Base-by-base conservation (phyloP, 2,329 filamentous ascomycete genomes). In the Fusarium oxysporum region DNA sequence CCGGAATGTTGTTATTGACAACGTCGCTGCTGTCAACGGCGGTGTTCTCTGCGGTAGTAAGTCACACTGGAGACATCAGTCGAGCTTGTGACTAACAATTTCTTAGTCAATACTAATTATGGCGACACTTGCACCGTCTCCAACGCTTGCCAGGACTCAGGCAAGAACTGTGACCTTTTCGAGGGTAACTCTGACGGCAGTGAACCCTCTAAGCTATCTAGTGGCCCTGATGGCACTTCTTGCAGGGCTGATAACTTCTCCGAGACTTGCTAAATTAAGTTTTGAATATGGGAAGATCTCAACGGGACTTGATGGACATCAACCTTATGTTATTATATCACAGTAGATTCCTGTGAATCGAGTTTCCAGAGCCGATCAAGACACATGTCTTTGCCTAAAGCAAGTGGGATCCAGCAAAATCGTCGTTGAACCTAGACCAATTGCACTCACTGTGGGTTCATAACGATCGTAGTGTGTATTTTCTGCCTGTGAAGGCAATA, bases 71-170 rank as follows among this genome's bases (percentile, higher is more conserved):
- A 25, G 19, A 21, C 25, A 23, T n/a, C 23, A 17, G 17, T n/a
- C 12, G 21, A 33, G 23, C n/a, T 11, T 32, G 6, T 13, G 21
- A 23, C 57, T 70, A 13, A 67, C 53, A 16, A 8, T 5, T 19
- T 6, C 12, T 8, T 19, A 73, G 62, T 74, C 57, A 77, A 76
- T 68, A 75, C 65, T 10, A 76, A 77, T 66, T 75, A 77, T 28
- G 72, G 75, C 19, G 73, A 77, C n/a, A 77, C 66, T 3, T 70
- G 68, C 62, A 77, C 69, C 57, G 76, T 77, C 41, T 63, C 53
- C 35, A 75, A 75, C 51, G 50, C 69, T 30, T 76, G 69, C 59
- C 68, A 77, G 57, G 67, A 77, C 14, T 32, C 58, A 21, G 73
- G 68, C 30, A 77, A 77, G 68, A 51, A 63, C 5, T 77, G 75